Evolutionary conservation across 2,329 filamentous ascomycete genomes (phyloP).

Genomic region (Phialophora expanda): DNA sequence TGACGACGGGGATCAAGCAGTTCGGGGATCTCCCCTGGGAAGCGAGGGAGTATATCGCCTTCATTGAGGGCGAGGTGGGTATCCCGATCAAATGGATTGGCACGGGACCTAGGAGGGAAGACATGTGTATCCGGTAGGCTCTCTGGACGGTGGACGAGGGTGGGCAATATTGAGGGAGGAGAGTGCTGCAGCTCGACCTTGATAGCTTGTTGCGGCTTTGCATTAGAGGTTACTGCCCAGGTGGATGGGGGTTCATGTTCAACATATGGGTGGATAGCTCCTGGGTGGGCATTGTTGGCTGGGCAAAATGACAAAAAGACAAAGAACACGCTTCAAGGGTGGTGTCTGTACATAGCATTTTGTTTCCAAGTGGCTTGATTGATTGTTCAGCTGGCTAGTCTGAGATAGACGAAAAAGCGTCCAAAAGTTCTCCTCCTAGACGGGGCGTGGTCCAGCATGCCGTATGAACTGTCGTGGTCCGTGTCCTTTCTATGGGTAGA

Average conservation of each 20-base stretch:
- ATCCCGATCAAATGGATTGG: constrained; percentile 68
- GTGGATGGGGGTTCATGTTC: neutral
- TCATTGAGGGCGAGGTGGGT: constrained; percentile 63
- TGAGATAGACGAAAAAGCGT: constrained; percentile 4
- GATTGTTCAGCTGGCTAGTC: neutral
- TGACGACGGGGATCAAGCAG: constrained; percentile 62
- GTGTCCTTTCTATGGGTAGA: constrained; percentile 4
- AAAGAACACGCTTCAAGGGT: neutral
- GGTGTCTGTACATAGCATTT: constrained; percentile 6
- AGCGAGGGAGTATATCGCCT: constrained; percentile 65
- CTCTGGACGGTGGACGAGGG: neutral
- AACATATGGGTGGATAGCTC: neutral
- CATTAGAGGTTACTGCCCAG: neutral
- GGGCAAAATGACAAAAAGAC: neutral
- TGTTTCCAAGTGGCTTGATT: neutral
- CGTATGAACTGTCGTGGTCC: constrained; percentile 4
- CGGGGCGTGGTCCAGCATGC: constrained; percentile 12
- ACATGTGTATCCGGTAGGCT: constrained; percentile 61
- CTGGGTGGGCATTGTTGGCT: neutral
- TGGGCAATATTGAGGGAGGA: neutral
- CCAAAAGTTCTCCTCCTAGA: constrained; percentile 5
- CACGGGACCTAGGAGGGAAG: constrained; percentile 64
- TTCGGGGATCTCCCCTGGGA: constrained; percentile 64
- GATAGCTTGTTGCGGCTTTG: neutral
- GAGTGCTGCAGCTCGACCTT: neutral